phyloP scores from a whole-genome alignment of 192 early-diverging fungal genomes.

The Coemansia sp. region DNA sequence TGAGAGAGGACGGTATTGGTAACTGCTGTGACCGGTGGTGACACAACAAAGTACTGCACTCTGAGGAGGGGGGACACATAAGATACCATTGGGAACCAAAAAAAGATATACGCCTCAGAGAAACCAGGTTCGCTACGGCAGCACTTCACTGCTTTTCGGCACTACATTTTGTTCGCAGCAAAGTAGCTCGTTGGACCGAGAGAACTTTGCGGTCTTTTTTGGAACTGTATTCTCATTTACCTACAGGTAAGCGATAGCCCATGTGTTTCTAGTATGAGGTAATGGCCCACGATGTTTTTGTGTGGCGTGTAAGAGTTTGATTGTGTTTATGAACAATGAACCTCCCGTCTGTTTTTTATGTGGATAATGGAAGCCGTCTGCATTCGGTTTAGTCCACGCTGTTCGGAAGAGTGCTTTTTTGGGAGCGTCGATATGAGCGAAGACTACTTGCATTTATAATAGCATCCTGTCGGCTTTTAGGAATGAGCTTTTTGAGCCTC shows the following conservation, averaged over 20 bases:
- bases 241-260: not conserved
- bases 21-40: slow-evolving; percentile 9
- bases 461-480: too few species aligned
- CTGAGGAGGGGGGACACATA: not conserved
- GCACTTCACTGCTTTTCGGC: slow-evolving; percentile 1
- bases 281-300: not conserved
- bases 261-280: not conserved
- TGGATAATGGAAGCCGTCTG: slow-evolving; percentile 6
- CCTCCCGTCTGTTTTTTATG: not conserved
- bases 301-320: not conserved
- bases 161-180: not conserved
- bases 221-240: not conserved
- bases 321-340: slow-evolving; percentile 1
- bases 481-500: not conserved
- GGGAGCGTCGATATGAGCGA: too few species aligned
- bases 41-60: slow-evolving; percentile 1
- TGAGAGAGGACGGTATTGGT: not conserved
- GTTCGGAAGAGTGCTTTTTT: not conserved
- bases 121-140: not conserved
- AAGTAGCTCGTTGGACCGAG: not conserved
- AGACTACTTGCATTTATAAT: too few species aligned
- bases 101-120: not conserved
- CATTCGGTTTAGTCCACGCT: not conserved
- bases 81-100: not conserved
- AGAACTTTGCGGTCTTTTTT: not conserved